A percentile compares a stretch with the other conserved stretches of the same genome.
phyloP scores from a whole-genome alignment of 495 filamentous ascomycete species.

The Hamigera avellanea region DNA sequence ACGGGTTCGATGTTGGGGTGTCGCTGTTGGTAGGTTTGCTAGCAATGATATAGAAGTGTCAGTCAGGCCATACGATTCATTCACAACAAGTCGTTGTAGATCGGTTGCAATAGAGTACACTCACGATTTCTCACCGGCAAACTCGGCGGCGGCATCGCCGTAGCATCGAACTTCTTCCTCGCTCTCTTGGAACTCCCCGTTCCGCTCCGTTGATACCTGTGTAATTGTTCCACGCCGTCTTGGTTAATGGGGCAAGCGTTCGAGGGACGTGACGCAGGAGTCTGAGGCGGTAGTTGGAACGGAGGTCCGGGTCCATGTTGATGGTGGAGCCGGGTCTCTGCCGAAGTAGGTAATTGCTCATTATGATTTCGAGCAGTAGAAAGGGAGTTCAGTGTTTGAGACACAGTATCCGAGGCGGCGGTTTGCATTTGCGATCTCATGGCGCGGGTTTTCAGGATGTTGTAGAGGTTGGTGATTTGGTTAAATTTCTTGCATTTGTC shows the following conservation, averaged over 20 bases:
- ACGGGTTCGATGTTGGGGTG: slow-evolving; percentile 14
- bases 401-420: slow-evolving; percentile 57
- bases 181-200: slow-evolving; percentile 31
- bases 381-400: slow-evolving; percentile 38
- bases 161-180: slow-evolving; percentile 6
- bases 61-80: no score
- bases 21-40: slow-evolving; percentile 8
- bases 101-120: no score
- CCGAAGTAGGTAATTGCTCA: no score
- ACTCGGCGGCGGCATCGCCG: slow-evolving; percentile 19
- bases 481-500: slow-evolving; percentile 68
- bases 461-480: slow-evolving; percentile 75
- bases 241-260: slow-evolving; percentile 18
- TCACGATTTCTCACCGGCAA: slow-evolving; percentile 10
- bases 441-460: slow-evolving; percentile 64
- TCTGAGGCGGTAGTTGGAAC: slow-evolving; percentile 14
- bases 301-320: slow-evolving; percentile 2
- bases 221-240: slow-evolving; percentile 30
- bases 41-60: neutral
- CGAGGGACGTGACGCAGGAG: slow-evolving; percentile 11
- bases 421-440: slow-evolving; percentile 57
- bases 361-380: slow-evolving; percentile 7
- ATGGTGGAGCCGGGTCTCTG: no score
- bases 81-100: no score
- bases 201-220: slow-evolving; percentile 36